Evolutionary conservation across 2,329 filamentous ascomycete genomes (phyloP).

Genomic region (Pseudogymnoascus sp.): DNA sequence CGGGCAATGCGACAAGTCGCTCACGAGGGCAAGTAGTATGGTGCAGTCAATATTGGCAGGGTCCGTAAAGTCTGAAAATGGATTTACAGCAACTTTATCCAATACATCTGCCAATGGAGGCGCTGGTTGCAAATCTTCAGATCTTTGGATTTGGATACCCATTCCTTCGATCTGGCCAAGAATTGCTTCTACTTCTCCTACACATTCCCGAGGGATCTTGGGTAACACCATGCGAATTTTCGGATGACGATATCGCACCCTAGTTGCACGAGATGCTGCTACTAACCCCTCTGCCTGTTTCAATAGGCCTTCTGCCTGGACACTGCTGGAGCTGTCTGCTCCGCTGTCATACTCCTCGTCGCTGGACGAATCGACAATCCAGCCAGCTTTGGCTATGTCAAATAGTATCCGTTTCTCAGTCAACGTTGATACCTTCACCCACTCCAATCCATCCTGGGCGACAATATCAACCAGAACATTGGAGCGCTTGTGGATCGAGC

Average conservation of each 20-base stretch:
- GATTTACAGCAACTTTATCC: constrained; percentile 32
- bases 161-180: constrained; percentile 46
- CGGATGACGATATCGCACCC: constrained; percentile 53
- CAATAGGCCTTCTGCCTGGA: constrained; percentile 46
- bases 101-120: constrained; percentile 20
- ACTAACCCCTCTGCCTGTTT: constrained; percentile 52
- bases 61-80: constrained; percentile 32
- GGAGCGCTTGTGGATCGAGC: constrained; percentile 12
- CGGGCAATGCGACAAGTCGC: constrained; percentile 45
- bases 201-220: constrained; percentile 44
- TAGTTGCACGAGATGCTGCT: constrained; percentile 47
- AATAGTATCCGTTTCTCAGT: constrained; percentile 57
- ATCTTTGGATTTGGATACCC: constrained; percentile 32
- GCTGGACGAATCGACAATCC: constrained; percentile 41
- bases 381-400: constrained; percentile 62
- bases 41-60: constrained; percentile 54
- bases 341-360: constrained; percentile 39
- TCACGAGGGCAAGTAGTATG: constrained; percentile 59
- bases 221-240: constrained; percentile 54
- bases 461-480: constrained; percentile 58
- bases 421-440: constrained; percentile 62
- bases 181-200: constrained; percentile 48
- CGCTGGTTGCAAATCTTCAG: constrained; percentile 20
- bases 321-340: constrained; percentile 32
- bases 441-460: constrained; percentile 53